Evolutionary conservation across 2,329 filamentous ascomycete species (phyloP), one percentile per base, ranked within the genome.

Genomic region (Allantophomopsis cytisporea): DNA sequence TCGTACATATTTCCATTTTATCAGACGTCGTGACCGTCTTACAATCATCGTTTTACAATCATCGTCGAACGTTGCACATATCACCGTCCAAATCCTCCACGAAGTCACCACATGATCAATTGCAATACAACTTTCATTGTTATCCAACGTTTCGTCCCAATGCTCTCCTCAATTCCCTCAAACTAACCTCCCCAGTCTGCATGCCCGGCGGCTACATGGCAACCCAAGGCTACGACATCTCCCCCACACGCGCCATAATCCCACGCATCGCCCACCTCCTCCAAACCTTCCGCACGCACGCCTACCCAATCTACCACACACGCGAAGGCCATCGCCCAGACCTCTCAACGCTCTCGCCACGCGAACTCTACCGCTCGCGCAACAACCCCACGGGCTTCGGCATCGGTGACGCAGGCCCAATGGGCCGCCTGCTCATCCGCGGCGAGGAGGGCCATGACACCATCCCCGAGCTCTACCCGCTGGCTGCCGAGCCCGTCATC

Each of bases 361-460:
- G 73, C n/a, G 73, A 78, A 50, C 53, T 52, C 2, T 66, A 64
- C 37, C 64, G 73, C 3, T 72, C 67, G 32, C 59, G 59, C 11
- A 69, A 75, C 41, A 73, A 73, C 45, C 47, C 60, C 4, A 34
- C 32, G 6, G 32, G 32, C 14, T 15, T 34, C 32, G 66, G 66
- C 0, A 74, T 76, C 43, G 56, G 56, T 5, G 54, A 57, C 66
- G 69, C 51, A 18, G 73, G 73, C 0, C 72, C 72, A 1, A 57
- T 76, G 45, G 73, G 73, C 2, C 65, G 68, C 28, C 59, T 77
- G 4, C 55, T 79, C n/a, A 60, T 78, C 14, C 65, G 73, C 30
- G 73, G 73, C 1, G 69, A 76, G 47, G 54, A 59, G 14, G 73
- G 73, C 2, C 72, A 77, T 49, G 73, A 71, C 43, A 73, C 66